Conservation (phyloP, 2,329 filamentous ascomycete genomes). For the Ophiostoma australiae region DNA sequence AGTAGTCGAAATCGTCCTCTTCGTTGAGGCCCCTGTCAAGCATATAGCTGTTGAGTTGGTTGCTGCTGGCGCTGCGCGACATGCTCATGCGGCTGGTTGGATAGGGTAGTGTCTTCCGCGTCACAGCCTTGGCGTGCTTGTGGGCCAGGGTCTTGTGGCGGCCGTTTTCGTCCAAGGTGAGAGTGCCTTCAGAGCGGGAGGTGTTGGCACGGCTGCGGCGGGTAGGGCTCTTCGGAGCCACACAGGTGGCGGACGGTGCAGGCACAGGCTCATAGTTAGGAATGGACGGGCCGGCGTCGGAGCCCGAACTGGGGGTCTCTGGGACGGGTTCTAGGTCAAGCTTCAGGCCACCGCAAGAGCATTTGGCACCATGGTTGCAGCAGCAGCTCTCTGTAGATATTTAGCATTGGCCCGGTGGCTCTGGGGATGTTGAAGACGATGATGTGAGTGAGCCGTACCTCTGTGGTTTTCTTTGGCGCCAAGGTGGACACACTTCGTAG, state of each 20-base stretch:
- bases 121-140: slow-evolving; percentile 55
- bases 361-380: slow-evolving; percentile 64
- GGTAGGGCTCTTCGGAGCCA: slow-evolving; percentile 38
- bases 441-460: slow-evolving; percentile 42
- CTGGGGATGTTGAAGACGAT: background rate
- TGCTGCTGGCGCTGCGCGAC: slow-evolving; percentile 48
- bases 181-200: slow-evolving; percentile 54
- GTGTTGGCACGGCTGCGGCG: slow-evolving; percentile 47
- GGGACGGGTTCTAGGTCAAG: slow-evolving; percentile 63
- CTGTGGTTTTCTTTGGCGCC: slow-evolving; percentile 54
- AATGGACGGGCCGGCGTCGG: slow-evolving; percentile 36
- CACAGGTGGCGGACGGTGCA: slow-evolving; percentile 10
- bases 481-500: slow-evolving; percentile 62
- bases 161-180: slow-evolving; percentile 59
- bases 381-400: slow-evolving; percentile 56
- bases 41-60: slow-evolving; percentile 6
- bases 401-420: background rate
- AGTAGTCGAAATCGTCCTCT: slow-evolving; percentile 36
- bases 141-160: slow-evolving; percentile 57
- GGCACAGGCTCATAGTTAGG: background rate
- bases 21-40: background rate
- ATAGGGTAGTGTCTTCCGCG: slow-evolving; percentile 60
- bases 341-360: slow-evolving; percentile 57
- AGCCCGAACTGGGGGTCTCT: slow-evolving; percentile 39
- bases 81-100: slow-evolving; percentile 56